These are phyloP conservation scores for Candida wancherniae DNA, from an alignment of 805 yeast species.

Conservation along the genomic window DNA sequence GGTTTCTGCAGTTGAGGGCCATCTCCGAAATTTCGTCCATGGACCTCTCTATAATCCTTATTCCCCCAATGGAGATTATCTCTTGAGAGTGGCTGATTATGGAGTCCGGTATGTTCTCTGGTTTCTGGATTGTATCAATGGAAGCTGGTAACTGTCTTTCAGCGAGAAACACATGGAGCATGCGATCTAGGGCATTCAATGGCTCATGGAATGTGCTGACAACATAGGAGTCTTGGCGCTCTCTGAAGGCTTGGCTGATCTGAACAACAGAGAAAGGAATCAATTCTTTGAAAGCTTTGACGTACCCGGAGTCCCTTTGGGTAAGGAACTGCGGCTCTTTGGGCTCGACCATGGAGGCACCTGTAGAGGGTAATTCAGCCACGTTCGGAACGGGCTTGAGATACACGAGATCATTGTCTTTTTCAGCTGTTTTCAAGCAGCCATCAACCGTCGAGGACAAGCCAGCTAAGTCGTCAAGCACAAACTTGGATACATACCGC, in stretches of 20 bases:
- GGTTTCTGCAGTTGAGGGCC: conserved; percentile 35
- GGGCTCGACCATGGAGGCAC: conserved; percentile 55
- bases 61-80: conserved; percentile 51
- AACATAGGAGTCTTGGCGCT: conserved; percentile 55
- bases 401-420: conserved; percentile 80
- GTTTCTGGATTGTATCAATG: conserved; percentile 55
- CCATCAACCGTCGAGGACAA: conserved; percentile 43
- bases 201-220: conserved; percentile 44
- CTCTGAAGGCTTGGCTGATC: conserved; percentile 62
- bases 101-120: conserved; percentile 55
- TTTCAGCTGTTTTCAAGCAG: conserved; percentile 51
- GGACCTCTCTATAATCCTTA: conserved; percentile 34
- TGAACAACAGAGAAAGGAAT: conserved; percentile 66
- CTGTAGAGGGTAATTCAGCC: conserved; percentile 34
- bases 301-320: conserved; percentile 16
- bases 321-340: conserved; percentile 23
- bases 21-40: conserved; percentile 43
- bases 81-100: conserved; percentile 53
- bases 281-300: conserved; percentile 4
- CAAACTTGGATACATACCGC: conserved; percentile 39
- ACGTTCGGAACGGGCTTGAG: conserved; percentile 56
- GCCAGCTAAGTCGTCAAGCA: conserved; percentile 49
- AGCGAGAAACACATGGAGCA: conserved; percentile 41
- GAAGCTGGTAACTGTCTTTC: conserved; percentile 56
- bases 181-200: conserved; percentile 40